Evolutionary conservation across 768 basidiomycete genomes (phyloP), one percentile per base, ranked within the genome.

Genomic region (Termitomyces sp.): DNA sequence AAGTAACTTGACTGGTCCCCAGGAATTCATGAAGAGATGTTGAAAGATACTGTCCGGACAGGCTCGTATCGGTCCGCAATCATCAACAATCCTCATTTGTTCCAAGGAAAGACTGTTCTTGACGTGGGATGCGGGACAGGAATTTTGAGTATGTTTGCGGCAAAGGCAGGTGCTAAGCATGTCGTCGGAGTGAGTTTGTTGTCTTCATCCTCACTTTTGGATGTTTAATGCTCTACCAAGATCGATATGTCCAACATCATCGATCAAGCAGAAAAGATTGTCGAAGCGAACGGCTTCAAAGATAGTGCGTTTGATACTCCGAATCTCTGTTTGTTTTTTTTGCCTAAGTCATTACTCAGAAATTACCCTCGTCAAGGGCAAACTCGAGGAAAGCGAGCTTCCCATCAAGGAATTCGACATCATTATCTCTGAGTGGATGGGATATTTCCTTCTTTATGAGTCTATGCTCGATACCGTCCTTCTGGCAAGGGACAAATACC

Each of bases 161-260:
- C 93, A 32, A 96, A 90, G 71, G 95, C 95, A 35, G 95, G 95
- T 37, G 95, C 95, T 52, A 85, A 86, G 64, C 90, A 89, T 58
- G 94, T 98, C 62, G 93, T 96, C 60, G 95, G 94, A 54, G 91
- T 94, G 63, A 64, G 88, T 74, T 21, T 51, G 47, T 42, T 44
- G 49, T 47, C 30, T 21, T 61, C 45, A 21, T 45, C 56, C 28
- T 45, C 47, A 19, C 22, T 43, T 38, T 21, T 43, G 55, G 46
- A 6, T 45, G 21, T 55, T 28, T n/a, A 55, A 66, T 56, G 42
- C 60, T 62, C 50, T 54, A 62, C 17, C 32, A 51, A 95, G 92
- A 95, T 99, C 72, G 97, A 99, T 76, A 99, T 99, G 97, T 97
- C 94, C 55, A 99, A 99, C 75, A 99, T 99, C 74, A 91, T 98